Evolutionary conservation across 139 green algal genomes (phyloP).

Genomic region (Haematococcus lacustris): DNA sequence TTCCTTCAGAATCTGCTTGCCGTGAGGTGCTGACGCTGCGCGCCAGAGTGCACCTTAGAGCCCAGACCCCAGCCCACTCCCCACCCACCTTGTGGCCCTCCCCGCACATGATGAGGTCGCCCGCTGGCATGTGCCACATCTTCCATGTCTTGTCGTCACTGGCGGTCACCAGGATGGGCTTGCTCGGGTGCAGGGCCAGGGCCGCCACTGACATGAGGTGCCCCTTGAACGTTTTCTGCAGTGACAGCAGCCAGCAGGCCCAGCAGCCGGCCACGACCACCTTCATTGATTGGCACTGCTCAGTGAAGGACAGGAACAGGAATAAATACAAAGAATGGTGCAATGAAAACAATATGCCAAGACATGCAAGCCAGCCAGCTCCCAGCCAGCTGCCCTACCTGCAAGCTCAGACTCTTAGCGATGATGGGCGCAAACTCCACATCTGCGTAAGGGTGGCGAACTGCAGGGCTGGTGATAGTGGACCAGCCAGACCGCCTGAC

Average conservation of each 20-base stretch:
- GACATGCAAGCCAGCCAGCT: too few relatives aligned
- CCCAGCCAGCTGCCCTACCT: too few relatives aligned
- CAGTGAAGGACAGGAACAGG: too few relatives aligned
- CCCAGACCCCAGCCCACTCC: too few relatives aligned
- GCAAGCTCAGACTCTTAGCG: constrained; percentile 42
- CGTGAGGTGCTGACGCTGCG: too few relatives aligned
- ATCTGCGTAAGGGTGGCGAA: constrained; percentile 48
- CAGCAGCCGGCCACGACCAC: too few relatives aligned
- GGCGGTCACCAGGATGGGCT: constrained; percentile 71
- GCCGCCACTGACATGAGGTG: constrained; percentile 46
- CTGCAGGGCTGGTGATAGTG: constrained; percentile 13
- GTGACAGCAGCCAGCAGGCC: too few relatives aligned
- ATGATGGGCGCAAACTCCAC: constrained; percentile 35
- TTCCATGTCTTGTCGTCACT: constrained; percentile 69
- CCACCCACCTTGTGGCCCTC: constrained; percentile 59
- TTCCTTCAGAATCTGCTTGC: too few relatives aligned
- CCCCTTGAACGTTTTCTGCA: constrained; percentile 71
- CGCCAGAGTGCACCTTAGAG: too few relatives aligned
- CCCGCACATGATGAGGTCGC: constrained; percentile 72
- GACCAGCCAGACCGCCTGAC: constrained; percentile 29
- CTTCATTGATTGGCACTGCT: too few relatives aligned
- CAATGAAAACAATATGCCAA: too few relatives aligned
- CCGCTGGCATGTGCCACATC: constrained; percentile 48
- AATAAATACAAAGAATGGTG: too few relatives aligned
- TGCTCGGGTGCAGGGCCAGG: constrained; percentile 72